Base-by-base conservation (phyloP, 2,329 filamentous ascomycete genomes). In the Diaporthe velutina region DNA sequence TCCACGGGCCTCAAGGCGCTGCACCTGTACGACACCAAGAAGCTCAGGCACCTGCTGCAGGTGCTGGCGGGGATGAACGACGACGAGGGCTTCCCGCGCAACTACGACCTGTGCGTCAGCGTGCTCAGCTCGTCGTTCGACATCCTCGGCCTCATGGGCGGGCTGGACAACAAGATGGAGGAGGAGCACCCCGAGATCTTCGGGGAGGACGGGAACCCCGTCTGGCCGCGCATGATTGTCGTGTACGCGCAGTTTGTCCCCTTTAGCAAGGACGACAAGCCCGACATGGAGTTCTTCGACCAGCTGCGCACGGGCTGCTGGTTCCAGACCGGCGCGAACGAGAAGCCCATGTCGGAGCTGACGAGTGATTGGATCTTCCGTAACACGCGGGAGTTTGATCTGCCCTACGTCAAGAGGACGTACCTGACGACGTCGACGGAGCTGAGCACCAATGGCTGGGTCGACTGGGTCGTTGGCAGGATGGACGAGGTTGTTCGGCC, bases 221-320 rank as follows among this genome's bases (percentile, higher is more conserved):
- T 78, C 8, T 86, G 83, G 81, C 85, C 85, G 1, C 81, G 83
- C 0, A 78, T 80, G 0, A 86, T 88, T 25, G 78, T 88, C 7
- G 81, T 88, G 15, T 88, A 87, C 55, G 87, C 86, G 5, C 86
- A 88, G 74, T 89, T 85, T 84, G 85, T 86, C 1, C 86, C 86
- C 0, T 82, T 85, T 25, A 79, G 70, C 70, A 78, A 79, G 70
- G 78, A 77, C 2, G 85, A 86, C 76, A 77, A 76, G 68, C 84
- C 83, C 74, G 83, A 84, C 58, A 76, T 77, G 58, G 77, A 79
- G 12, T 86, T 84, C 78, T 87, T 87, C 57, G 78, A 85, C 58
- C 79, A 80, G 35, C 76, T 87, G 15, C 78, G 83, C 13, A 78
- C 82, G 2, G 79, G 81, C 7, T 66, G 42, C 15, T 82, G 77